phyloP scores from a whole-genome alignment of 352 stramenopile genomes.

The Phytopythium delawarense region DNA sequence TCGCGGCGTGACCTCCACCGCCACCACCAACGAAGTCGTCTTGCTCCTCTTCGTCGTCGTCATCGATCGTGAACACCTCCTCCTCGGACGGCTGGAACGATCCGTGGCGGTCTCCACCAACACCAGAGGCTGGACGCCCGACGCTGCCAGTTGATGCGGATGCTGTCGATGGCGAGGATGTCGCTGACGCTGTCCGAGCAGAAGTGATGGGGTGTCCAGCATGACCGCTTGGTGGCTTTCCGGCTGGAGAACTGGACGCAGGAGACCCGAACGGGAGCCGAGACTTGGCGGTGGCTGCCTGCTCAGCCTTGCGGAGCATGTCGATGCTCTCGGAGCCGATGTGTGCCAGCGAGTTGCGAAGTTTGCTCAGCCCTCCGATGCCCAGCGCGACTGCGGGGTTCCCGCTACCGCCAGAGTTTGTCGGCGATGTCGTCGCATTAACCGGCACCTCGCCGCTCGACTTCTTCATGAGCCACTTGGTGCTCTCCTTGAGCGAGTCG shows the following conservation, averaged over 20 bases:
- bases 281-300: conserved; percentile 42
- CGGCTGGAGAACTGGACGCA: conserved; percentile 14
- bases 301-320: conserved; percentile 75
- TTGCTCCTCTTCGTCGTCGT: conserved; percentile 70
- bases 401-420: not conserved
- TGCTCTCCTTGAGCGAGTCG: conserved; percentile 51
- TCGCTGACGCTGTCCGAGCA: not conserved
- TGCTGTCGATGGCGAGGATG: not conserved
- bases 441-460: conserved; percentile 14
- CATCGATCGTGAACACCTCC: conserved; percentile 82
- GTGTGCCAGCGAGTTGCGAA: conserved; percentile 53
- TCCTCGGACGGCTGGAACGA: conserved; percentile 66
- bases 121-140: not conserved
- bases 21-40: conserved; percentile 39
- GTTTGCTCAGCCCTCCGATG: conserved; percentile 33
- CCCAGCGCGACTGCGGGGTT: conserved; percentile 25
- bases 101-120: conserved; percentile 9
- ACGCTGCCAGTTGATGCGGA: not conserved
- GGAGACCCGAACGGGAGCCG: conserved; percentile 32
- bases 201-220: not conserved
- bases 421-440: conserved; percentile 3
- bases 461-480: conserved; percentile 81
- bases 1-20: not conserved
- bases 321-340: conserved; percentile 69
- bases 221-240: conserved; percentile 5